A percentile compares a stretch with the other conserved stretches of the same genome.
phyloP scores from a whole-genome alignment of 2,329 filamentous ascomycete genomes.

The Verticillium klebahnii region DNA sequence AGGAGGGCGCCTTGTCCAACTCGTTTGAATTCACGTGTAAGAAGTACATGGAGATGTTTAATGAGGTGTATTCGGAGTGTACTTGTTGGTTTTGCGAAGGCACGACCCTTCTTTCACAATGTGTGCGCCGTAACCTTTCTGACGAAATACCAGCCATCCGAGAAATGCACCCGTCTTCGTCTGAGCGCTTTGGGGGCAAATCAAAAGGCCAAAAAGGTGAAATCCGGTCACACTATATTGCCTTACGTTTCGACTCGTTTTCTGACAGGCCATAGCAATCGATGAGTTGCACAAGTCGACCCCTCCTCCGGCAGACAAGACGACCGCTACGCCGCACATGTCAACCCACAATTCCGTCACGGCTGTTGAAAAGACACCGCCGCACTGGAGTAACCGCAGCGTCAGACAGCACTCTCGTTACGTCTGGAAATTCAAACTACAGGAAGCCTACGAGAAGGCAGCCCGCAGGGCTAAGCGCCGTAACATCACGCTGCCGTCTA shows the following conservation, averaged over 20 bases:
- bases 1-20: constrained; percentile 57
- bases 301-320: constrained; percentile 36
- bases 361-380: background rate
- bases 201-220: constrained; percentile 36
- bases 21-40: constrained; percentile 71
- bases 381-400: constrained; percentile 14
- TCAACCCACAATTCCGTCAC: constrained; percentile 67
- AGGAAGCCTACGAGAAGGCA: constrained; percentile 54
- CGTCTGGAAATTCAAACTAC: constrained; percentile 30
- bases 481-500: constrained; percentile 40
- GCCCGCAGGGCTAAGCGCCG: constrained; percentile 43
- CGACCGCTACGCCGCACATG: constrained; percentile 56
- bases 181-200: constrained; percentile 39
- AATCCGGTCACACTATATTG: background rate
- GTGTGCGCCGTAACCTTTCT: background rate
- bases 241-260: constrained; percentile 4
- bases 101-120: constrained; percentile 5
- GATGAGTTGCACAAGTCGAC: constrained; percentile 46
- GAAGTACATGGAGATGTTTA: constrained; percentile 60
- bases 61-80: constrained; percentile 69
- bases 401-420: constrained; percentile 30
- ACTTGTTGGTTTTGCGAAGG: constrained; percentile 82
- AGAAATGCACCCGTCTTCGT: constrained; percentile 40
- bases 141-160: constrained; percentile 42
- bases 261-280: constrained; percentile 3